Conservation (phyloP, 2,329 filamentous ascomycete genomes). For the Penicillium italicum region DNA sequence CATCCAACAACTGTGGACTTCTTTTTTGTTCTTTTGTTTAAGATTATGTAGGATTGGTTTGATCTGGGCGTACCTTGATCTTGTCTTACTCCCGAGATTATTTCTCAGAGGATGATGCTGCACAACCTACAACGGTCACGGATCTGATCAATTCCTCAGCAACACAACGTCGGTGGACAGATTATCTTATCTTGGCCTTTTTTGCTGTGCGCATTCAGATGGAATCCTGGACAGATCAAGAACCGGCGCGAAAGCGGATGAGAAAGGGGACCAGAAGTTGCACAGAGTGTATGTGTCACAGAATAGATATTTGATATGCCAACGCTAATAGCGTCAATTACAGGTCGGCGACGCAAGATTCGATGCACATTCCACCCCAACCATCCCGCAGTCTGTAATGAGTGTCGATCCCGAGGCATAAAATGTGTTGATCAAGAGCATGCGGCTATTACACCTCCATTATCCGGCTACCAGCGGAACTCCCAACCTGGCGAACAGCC, state of each 20-base stretch:
- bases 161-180: not conserved
- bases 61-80: not conserved
- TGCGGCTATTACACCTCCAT: conserved; percentile 6
- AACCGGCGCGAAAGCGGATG: conserved; percentile 42
- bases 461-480: not conserved
- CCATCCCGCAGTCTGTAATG: conserved; percentile 37
- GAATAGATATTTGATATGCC: not conserved
- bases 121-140: not conserved
- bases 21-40: not conserved
- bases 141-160: not conserved
- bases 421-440: conserved; percentile 42
- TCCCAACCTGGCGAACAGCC: conserved; percentile 24
- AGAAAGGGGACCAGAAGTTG: conserved; percentile 45
- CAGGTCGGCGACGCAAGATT: conserved; percentile 42
- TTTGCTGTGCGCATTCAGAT: conserved; percentile 6
- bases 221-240: conserved; percentile 28
- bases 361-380: conserved; percentile 40
- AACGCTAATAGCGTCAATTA: not conserved
- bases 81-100: not conserved
- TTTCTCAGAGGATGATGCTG: not conserved
- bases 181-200: not conserved
- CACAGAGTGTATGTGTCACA: conserved; percentile 35
- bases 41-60: not conserved
- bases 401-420: conserved; percentile 39
- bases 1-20: not conserved